Conservation (phyloP, 2,329 filamentous ascomycete genomes). For the Fusarium nisikadoi region DNA sequence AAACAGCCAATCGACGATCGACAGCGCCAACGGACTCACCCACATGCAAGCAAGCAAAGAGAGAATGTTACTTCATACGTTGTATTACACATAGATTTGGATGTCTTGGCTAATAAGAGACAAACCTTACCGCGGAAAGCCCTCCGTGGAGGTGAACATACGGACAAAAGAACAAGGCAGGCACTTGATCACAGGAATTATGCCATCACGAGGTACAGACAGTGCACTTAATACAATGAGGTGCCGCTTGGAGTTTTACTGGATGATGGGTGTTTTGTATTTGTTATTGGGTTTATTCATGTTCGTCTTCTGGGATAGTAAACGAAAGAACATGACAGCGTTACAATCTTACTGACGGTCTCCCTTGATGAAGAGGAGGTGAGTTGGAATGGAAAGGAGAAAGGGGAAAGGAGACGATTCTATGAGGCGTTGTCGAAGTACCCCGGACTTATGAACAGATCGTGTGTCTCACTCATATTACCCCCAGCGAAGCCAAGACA, state of each 20-base stretch:
- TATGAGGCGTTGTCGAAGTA: background rate
- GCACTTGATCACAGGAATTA: conserved; percentile 37
- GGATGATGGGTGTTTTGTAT: conserved; percentile 23
- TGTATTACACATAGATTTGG: conserved; percentile 35
- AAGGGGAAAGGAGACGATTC: background rate
- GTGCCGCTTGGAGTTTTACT: background rate
- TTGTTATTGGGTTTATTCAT: conserved; percentile 11
- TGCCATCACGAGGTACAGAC: conserved; percentile 34
- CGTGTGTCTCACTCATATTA: background rate
- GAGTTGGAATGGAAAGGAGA: background rate
- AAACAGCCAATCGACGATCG: background rate
- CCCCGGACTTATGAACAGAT: background rate
- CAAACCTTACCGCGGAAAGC: conserved; percentile 1
- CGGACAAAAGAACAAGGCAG: conserved; percentile 20
- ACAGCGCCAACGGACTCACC: background rate
- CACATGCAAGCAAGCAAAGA: background rate
- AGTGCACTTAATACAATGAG: background rate
- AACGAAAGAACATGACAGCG: background rate
- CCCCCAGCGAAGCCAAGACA: background rate
- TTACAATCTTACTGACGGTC: background rate
- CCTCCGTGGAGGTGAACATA: conserved; percentile 13
- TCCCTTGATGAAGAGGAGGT: background rate
- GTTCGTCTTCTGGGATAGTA: background rate
- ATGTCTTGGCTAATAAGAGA: conserved; percentile 8
- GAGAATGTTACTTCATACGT: background rate